phyloP scores from a whole-genome alignment of 2,329 filamentous ascomycete species.

The Neonectria coccinea region DNA sequence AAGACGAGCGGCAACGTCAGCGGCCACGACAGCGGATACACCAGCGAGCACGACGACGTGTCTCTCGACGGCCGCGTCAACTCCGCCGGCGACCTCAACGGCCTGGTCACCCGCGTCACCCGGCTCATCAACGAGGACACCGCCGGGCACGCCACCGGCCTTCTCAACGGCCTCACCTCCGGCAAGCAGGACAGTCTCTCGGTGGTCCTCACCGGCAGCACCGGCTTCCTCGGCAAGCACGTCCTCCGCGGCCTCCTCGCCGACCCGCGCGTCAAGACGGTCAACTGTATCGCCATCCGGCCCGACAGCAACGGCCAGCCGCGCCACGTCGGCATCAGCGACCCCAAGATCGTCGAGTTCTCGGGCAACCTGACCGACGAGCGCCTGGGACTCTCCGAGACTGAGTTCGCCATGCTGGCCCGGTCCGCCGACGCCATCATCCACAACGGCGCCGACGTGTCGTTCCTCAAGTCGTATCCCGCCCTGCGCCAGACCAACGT shows the following conservation, averaged over 20 bases:
- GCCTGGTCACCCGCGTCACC: not conserved
- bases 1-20: not conserved
- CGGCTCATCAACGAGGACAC: not conserved
- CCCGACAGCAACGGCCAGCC: conserved; percentile 6
- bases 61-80: not conserved
- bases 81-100: not conserved
- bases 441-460: conserved; percentile 57
- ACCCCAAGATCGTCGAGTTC: not conserved
- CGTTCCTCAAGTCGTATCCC: conserved; percentile 49
- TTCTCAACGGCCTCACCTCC: not conserved
- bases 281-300: conserved; percentile 13
- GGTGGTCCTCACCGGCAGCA: conserved; percentile 12
- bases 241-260: not conserved
- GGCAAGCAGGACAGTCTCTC: not conserved
- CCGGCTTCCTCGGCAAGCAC: conserved; percentile 3
- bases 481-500: conserved; percentile 47
- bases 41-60: conserved; percentile 1
- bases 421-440: conserved; percentile 60
- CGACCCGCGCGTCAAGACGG: not conserved
- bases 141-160: not conserved
- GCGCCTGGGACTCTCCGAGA: conserved; percentile 3
- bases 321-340: not conserved
- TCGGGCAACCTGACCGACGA: not conserved
- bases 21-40: conserved; percentile 2
- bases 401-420: conserved; percentile 46